Evolutionary conservation across 176 grass and related monocot genomes (phyloP), one percentile per base, ranked within the genome.

Genomic region (Zoysia pacifica): DNA sequence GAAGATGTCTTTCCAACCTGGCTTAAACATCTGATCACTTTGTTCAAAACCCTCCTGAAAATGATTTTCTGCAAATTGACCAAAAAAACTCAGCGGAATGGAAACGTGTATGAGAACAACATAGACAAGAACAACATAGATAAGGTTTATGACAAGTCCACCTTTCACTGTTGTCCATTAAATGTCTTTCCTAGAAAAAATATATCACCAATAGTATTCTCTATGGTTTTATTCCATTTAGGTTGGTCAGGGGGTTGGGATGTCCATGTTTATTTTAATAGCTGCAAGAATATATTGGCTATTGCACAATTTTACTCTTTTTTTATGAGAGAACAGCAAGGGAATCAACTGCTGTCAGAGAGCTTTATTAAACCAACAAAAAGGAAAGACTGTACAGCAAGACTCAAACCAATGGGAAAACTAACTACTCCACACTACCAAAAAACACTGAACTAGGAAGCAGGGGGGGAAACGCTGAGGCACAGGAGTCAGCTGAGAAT

Each of bases 1-100:
- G 60, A 97, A 97, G 73, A 97, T 94, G 75, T 97, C 94, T 73
- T 97, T 97, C 94, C 94, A 97, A 11, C 94, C 94, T 83, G 91
- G 94, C 49, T 87, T 94, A 74, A 97, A 97, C 85, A 82, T 94
- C 82, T 91, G 78, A 12, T 87, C 87, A 79, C 59, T 84, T 53
- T 91, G 91, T 8, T 90, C 82, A 16, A 90, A 45, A 61, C 73
- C 86, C 67, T 94, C 91, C 85, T 91, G 81, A 74, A 81, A 85
- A 46, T 74, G 62, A 77, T 4, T 80, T 77, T 82, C 90, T 93
- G 76, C 38, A 80, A 82, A 19, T 10, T 16, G 65, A 85, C 73
- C 12, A 0, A 63, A 76, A 72, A 74, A 70, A 8, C 12, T 79
- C 6, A 55, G 9, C 18, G 16, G 76, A 52, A 80, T 10, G 19